phyloP scores from a whole-genome alignment of 768 basidiomycete genomes.

The Leccinum arenicola region DNA sequence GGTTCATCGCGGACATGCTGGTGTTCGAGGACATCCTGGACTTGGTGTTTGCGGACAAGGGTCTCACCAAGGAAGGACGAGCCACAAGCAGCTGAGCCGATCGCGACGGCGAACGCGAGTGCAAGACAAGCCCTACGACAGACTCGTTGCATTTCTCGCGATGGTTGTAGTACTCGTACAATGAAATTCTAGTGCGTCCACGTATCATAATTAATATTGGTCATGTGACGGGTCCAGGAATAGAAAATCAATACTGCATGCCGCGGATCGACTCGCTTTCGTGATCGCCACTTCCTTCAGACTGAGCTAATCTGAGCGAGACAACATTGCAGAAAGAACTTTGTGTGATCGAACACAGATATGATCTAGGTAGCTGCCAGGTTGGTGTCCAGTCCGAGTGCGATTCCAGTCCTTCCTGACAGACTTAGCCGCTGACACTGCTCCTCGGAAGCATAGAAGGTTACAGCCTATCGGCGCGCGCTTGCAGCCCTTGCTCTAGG shows the following conservation, averaged over 20 bases:
- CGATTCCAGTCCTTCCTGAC: constrained; percentile 32
- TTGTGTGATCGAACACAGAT: constrained; percentile 60
- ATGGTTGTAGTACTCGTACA: not conserved
- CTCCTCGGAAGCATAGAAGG: constrained; percentile 63
- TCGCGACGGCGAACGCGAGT: constrained; percentile 19
- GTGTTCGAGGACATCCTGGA: constrained; percentile 74
- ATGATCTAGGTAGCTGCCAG: constrained; percentile 86
- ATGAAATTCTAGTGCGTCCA: not conserved
- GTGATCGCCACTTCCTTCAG: too few species aligned
- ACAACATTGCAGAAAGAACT: constrained; percentile 25
- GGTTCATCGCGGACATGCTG: constrained; percentile 44
- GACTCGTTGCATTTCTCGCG: constrained; percentile 22
- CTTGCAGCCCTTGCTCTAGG: not conserved
- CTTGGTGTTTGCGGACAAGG: constrained; percentile 54
- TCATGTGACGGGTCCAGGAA: constrained; percentile 7
- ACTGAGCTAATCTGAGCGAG: too few species aligned
- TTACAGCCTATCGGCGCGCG: constrained; percentile 36
- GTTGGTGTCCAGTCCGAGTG: constrained; percentile 74
- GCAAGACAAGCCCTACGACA: constrained; percentile 28
- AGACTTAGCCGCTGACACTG: constrained; percentile 83
- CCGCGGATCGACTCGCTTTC: too few species aligned
- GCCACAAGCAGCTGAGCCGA: constrained; percentile 22
- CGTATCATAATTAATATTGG: not conserved
- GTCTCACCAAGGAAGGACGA: constrained; percentile 57
- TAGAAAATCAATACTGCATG: constrained; percentile 7